Conservation (phyloP, 2,329 filamentous ascomycete genomes). For the Cladosporium sp. region DNA sequence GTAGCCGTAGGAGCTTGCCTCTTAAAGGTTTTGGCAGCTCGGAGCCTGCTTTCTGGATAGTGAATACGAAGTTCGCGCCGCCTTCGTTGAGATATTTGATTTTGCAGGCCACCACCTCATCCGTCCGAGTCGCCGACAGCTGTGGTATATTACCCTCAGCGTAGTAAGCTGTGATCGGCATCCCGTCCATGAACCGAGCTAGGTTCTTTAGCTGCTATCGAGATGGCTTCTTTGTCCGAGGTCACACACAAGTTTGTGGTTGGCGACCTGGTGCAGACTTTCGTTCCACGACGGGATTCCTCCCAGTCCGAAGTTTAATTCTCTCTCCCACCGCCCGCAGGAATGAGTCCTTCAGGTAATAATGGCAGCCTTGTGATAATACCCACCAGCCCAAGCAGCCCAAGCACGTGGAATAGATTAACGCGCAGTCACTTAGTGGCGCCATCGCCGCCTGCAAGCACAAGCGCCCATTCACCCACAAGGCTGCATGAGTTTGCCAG, state of each 20-base stretch:
- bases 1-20: conserved; percentile 34
- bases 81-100: conserved; percentile 40
- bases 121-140: not conserved
- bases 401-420: not conserved
- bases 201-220: not conserved
- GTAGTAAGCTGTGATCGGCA: conserved; percentile 19
- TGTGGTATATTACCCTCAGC: not conserved
- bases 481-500: not conserved
- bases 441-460: not conserved
- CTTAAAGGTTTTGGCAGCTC: conserved; percentile 19
- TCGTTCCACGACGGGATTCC: not conserved
- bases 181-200: not conserved
- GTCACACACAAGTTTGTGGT: not conserved
- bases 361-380: not conserved
- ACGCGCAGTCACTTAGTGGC: not conserved
- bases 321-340: not conserved
- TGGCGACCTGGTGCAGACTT: not conserved
- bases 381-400: not conserved
- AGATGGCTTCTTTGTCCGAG: not conserved
- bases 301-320: not conserved
- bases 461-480: not conserved
- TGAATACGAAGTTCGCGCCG: conserved; percentile 40
- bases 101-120: conserved; percentile 13
- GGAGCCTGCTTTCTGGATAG: conserved; percentile 22
- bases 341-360: not conserved